Evolutionary conservation across 1,284 basidiomycete genomes (phyloP), one percentile per base, ranked within the genome.

Genomic region (Malassezia slooffiae): DNA sequence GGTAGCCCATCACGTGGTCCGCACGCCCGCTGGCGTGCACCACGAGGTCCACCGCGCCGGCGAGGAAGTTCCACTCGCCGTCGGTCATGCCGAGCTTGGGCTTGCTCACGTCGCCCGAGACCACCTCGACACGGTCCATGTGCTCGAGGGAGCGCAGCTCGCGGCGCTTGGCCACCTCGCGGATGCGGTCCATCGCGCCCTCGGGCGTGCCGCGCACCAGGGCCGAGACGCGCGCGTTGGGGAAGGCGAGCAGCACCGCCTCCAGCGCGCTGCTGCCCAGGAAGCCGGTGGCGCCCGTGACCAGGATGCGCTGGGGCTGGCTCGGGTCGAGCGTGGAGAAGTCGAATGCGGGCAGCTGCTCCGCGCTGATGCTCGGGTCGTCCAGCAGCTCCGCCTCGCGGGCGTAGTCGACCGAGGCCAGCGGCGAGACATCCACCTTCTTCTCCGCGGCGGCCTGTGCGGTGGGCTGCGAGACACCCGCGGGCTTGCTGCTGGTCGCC

Each of bases 231-330:
- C 50, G 58, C 9, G 69, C 69, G 39, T 55, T 39, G 26, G 46
- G 46, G 36, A 48, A 34, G 6, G 46, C 34, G 38, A 62, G 50
- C 21, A 67, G 50, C 32, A 70, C 43, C 20, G 58, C 53, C 36
- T 62, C 58, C 15, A 70, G 54, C 43, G 70, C 40, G 43, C 65
- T 67, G 5, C 59, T 64, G 17, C 69, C 69, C 29, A 70, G 55
- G 57, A 57, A 70, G 16, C 69, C 69, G 9, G 68, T 70, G 16
- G 68, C 62, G 23, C 69, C 69, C 9, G 69, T 70, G 26, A 70
- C 50, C 6, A 70, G 47, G 26, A 70, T 55, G 21, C 58, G 59
- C 39, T 58, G 50, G 35, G 65, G 57, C 27, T 59, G 39, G 36
- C 43, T 51, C 21, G 40, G 35, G 15, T 19, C 27, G 11, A 48